Conservation (phyloP, 164 flowering plant genomes). For the Tetrastigma voinierianum region DNA sequence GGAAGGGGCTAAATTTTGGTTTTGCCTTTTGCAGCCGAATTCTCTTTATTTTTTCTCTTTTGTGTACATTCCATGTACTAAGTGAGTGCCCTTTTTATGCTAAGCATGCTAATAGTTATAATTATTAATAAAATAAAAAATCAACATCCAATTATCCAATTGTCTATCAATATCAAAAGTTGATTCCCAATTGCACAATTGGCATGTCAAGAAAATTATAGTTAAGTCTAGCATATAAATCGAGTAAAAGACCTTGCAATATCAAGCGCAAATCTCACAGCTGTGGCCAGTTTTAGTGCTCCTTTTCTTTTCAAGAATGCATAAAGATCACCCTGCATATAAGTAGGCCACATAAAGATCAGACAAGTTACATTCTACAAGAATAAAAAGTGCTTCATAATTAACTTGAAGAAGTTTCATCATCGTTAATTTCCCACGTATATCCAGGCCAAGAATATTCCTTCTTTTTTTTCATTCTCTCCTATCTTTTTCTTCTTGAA, state of each 20-base stretch:
- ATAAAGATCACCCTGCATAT: constrained; percentile 74
- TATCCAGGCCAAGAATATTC: neutral
- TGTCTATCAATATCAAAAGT: neutral
- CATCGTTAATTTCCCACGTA: neutral
- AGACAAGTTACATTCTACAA: neutral
- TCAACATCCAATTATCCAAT: neutral
- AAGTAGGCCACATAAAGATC: neutral
- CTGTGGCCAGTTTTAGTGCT: constrained; percentile 52
- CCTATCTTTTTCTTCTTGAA: too few species aligned
- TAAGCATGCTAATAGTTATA: too few species aligned
- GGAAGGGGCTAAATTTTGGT: too few species aligned
- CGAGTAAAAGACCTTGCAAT: constrained; percentile 61
- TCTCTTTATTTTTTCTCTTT: too few species aligned
- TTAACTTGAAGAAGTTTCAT: neutral
- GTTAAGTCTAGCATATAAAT: neutral
- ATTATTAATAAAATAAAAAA: neutral
- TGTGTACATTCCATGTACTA: too few species aligned
- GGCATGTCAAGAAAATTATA: neutral
- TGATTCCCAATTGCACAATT: neutral
- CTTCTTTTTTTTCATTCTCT: too few species aligned
- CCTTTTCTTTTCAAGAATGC: constrained; percentile 61
- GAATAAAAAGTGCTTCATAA: neutral
- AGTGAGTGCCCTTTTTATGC: too few species aligned
- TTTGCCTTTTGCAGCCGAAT: too few species aligned
- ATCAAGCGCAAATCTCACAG: constrained; percentile 77